phyloP scores from a whole-genome alignment of 208 protist species.

The Endotrypanum monterogeii region DNA sequence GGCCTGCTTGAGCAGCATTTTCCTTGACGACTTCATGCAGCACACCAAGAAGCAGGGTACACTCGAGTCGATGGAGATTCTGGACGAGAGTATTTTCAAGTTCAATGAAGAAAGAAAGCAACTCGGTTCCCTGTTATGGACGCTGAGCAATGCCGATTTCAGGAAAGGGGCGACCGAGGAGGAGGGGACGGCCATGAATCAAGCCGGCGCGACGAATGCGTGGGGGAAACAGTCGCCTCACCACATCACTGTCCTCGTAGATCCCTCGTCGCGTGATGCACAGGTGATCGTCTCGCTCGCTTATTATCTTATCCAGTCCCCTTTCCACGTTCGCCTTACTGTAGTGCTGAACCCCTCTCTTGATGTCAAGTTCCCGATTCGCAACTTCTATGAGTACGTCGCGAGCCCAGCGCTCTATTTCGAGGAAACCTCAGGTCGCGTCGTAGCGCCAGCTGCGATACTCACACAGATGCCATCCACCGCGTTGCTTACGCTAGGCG shows the following conservation, averaged over 20 bases:
- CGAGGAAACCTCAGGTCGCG: conserved; percentile 51
- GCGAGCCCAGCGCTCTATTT: conserved; percentile 63
- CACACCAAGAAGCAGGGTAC: not conserved
- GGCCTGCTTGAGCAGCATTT: conserved; percentile 35
- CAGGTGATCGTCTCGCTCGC: conserved; percentile 89
- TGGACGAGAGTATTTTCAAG: conserved; percentile 11
- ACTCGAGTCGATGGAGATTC: not conserved
- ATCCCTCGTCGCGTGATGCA: conserved; percentile 85
- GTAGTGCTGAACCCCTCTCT: conserved; percentile 78
- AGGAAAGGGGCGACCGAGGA: not conserved
- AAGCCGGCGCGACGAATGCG: conserved; percentile 1
- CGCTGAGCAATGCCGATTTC: conserved; percentile 12
- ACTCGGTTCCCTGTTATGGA: conserved; percentile 12
- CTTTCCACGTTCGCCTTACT: conserved; percentile 50
- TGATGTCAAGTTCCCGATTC: conserved; percentile 76
- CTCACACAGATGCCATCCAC: conserved; percentile 57
- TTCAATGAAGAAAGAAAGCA: conserved; percentile 9
- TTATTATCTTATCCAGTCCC: conserved; percentile 42
- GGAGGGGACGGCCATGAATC: not conserved
- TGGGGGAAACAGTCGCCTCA: conserved; percentile 23
- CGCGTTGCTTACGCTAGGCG: conserved; percentile 71
- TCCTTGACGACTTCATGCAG: conserved; percentile 1
- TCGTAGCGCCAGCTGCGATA: conserved; percentile 51
- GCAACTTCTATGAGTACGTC: conserved; percentile 93
- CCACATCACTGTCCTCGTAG: conserved; percentile 74